phyloP scores from a whole-genome alignment of 306 rosid genomes.

The Cucurbita ficifolia region DNA sequence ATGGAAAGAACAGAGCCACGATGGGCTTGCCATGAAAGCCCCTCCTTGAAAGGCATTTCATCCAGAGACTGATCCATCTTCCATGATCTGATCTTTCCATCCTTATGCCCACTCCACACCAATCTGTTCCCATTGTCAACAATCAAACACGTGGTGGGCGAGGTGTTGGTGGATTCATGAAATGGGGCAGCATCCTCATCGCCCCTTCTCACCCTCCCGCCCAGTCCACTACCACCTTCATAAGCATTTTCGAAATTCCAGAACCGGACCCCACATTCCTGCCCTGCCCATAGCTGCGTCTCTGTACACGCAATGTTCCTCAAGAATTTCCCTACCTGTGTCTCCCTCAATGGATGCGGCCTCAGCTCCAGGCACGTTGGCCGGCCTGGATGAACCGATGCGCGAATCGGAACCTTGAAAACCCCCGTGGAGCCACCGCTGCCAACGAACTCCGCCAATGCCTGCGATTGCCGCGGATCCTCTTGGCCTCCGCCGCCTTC shows the following conservation, averaged over 20 bases:
- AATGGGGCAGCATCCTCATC: slow-evolving; percentile 91
- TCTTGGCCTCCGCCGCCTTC: slow-evolving; percentile 13
- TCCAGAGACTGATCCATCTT: slow-evolving; percentile 55
- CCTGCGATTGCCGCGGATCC: slow-evolving; percentile 21
- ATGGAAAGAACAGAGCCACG: slow-evolving; percentile 77
- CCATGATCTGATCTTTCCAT: slow-evolving; percentile 94
- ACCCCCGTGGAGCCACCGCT: slow-evolving; percentile 48
- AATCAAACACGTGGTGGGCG: slow-evolving; percentile 56
- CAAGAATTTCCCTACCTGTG: slow-evolving; percentile 76
- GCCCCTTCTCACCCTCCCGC: slow-evolving; percentile 72
- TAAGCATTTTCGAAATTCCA: slow-evolving; percentile 50
- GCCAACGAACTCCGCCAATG: slow-evolving; percentile 66
- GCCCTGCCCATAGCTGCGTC: slow-evolving; percentile 86
- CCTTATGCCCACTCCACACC: slow-evolving; percentile 90
- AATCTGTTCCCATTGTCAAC: slow-evolving; percentile 53
- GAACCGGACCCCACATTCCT: slow-evolving; percentile 78
- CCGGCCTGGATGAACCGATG: slow-evolving; percentile 72
- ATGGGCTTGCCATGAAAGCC: slow-evolving; percentile 96
- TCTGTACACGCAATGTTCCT: slow-evolving; percentile 82
- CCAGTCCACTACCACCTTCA: slow-evolving; percentile 51
- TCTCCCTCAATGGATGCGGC: slow-evolving; percentile 89
- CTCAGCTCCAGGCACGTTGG: slow-evolving; percentile 85
- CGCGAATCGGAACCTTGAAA: slow-evolving; percentile 60
- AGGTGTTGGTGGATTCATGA: slow-evolving; percentile 52
- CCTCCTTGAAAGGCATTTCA: slow-evolving; percentile 74